A percentile compares a stretch with the other conserved stretches of the same genome.
These are phyloP conservation scores for Aspergillus carbonarius DNA, from an alignment of 2,329 filamentous ascomycete species.

Conservation along the genomic window DNA sequence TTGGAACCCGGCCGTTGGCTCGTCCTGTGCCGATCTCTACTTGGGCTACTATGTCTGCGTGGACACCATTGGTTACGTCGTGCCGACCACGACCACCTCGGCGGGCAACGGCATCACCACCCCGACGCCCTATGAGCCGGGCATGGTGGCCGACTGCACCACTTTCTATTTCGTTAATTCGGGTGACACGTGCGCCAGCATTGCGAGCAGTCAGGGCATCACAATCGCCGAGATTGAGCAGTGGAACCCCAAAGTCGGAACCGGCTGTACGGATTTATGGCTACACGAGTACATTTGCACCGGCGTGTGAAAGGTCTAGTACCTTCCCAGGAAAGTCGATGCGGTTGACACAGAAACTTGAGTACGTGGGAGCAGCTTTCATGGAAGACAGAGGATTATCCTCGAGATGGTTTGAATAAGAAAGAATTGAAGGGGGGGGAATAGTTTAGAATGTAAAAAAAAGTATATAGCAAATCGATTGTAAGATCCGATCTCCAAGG, in stretches of 20 bases:
- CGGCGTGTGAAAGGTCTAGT: not conserved
- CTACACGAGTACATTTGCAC: conserved; percentile 4
- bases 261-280: not conserved
- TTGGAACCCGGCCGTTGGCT: not conserved
- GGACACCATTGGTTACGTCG: not conserved
- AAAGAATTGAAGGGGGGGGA: no score
- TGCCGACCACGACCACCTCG: not conserved
- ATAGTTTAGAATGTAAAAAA: no score
- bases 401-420: no score
- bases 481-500: no score
- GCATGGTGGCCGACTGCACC: not conserved
- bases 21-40: not conserved
- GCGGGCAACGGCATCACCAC: not conserved
- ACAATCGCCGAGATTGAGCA: not conserved
- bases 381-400: no score
- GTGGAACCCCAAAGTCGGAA: conserved; percentile 6
- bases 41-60: not conserved
- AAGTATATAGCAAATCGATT: no score
- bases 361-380: not conserved
- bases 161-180: not conserved
- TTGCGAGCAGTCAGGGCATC: not conserved
- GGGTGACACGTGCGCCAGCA: not conserved
- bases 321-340: not conserved
- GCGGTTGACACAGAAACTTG: not conserved
- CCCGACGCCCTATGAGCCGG: conserved; percentile 1